Conservation (phyloP, 371 early-diverging fungal genomes). For the Rhizopus stolonifer region DNA sequence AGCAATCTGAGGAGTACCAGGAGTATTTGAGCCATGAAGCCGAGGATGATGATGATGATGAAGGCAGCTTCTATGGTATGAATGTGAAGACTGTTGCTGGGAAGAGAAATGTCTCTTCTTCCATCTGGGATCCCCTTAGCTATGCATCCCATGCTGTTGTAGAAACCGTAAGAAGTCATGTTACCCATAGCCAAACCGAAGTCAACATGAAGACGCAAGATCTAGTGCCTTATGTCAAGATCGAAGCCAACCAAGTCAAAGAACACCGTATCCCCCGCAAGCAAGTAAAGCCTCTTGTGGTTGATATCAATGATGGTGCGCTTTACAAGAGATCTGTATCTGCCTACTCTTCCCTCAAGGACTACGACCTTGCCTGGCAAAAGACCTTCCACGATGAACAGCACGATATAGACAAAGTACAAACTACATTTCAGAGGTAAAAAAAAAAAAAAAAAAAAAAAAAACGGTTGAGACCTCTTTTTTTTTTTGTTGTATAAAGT, state of each 20-base stretch:
- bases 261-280: not conserved
- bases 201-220: slow-evolving; percentile 13
- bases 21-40: slow-evolving; percentile 12
- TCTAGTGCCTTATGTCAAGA: slow-evolving; percentile 8
- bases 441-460: not conserved
- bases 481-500: too few species aligned
- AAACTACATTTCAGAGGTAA: slow-evolving; percentile 32
- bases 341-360: slow-evolving; percentile 15
- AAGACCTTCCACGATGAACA: slow-evolving; percentile 25
- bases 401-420: slow-evolving; percentile 24
- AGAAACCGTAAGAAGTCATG: not conserved
- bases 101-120: not conserved
- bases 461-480: too few species aligned
- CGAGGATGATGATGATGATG: not conserved
- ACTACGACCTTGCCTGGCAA: slow-evolving; percentile 31
- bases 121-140: not conserved
- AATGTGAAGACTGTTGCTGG: not conserved
- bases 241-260: not conserved
- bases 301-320: slow-evolving; percentile 21
- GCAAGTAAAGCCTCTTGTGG: not conserved
- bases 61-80: slow-evolving; percentile 1
- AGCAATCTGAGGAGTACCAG: slow-evolving; percentile 22
- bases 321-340: slow-evolving; percentile 20
- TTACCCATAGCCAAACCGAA: slow-evolving; percentile 10
- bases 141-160: not conserved